These are phyloP conservation scores for Adansonia grandidieri DNA, from an alignment of 441 rosid genomes.

Conservation along the genomic window DNA sequence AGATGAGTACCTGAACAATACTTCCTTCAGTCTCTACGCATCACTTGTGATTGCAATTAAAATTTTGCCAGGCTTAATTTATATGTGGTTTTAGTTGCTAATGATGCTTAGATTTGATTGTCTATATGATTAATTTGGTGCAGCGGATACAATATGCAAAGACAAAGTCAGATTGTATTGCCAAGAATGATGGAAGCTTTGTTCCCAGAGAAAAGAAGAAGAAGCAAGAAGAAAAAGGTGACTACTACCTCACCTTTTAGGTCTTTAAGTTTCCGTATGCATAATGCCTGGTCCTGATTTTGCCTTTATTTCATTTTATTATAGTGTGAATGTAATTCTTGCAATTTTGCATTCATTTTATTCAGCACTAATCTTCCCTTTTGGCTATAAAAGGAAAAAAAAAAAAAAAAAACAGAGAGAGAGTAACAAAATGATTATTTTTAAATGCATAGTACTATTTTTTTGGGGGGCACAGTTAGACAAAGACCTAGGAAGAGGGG, in stretches of 20 bases:
- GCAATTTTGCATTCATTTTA: neutral
- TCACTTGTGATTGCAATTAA: neutral
- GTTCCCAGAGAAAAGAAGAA: slow-evolving; percentile 85
- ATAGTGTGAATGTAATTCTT: neutral
- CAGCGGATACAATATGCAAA: slow-evolving; percentile 93
- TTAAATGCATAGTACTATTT: neutral
- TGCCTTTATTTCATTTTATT: neutral
- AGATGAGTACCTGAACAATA: neutral
- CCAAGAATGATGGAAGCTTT: slow-evolving; percentile 82
- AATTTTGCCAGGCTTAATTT: neutral
- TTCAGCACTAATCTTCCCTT: neutral
- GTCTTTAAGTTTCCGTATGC: neutral
- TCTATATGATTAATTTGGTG: slow-evolving; percentile 33
- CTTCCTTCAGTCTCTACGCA: neutral
- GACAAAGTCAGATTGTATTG: slow-evolving; percentile 81
- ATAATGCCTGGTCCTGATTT: neutral
- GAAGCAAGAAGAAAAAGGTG: slow-evolving; percentile 90
- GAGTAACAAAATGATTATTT: slow-evolving; percentile 9
- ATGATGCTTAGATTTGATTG: slow-evolving; percentile 19
- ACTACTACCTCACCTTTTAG: neutral
- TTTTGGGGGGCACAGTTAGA: neutral
- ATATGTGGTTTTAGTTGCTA: slow-evolving; percentile 9
- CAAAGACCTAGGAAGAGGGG: neutral
- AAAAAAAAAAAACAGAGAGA: neutral
- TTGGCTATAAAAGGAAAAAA: neutral